phyloP scores from a whole-genome alignment of 1,284 basidiomycete species.

The Pholiota adiposa region DNA sequence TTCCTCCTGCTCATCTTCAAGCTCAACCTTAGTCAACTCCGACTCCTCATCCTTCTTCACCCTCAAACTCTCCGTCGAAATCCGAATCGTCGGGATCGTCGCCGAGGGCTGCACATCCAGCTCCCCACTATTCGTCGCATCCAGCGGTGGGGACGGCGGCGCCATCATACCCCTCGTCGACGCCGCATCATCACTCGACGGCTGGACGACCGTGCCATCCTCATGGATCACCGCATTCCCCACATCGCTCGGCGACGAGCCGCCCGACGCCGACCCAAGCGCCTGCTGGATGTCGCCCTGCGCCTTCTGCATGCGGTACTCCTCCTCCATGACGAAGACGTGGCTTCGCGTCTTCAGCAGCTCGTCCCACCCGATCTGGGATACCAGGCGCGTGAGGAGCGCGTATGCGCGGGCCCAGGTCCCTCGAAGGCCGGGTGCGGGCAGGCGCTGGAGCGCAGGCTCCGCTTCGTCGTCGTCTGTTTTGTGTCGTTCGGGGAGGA shows the following conservation, averaged over 20 bases:
- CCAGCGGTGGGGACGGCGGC: constrained; percentile 34
- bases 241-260: constrained; percentile 28
- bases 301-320: constrained; percentile 90
- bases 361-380: constrained; percentile 98
- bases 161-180: constrained; percentile 67
- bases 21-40: constrained; percentile 59
- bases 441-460: constrained; percentile 89
- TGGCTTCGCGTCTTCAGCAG: constrained; percentile 90
- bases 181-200: constrained; percentile 67
- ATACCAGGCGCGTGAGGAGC: constrained; percentile 88
- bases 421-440: constrained; percentile 91
- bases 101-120: constrained; percentile 25
- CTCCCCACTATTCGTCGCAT: constrained; percentile 21
- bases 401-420: constrained; percentile 96
- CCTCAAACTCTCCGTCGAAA: constrained; percentile 82
- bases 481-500: constrained; percentile 70
- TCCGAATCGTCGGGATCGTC: constrained; percentile 84
- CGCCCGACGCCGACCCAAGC: constrained; percentile 21
- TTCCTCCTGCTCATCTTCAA: too few species aligned
- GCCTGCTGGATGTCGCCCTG: constrained; percentile 56
- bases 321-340: constrained; percentile 99
- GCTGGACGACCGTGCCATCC: constrained; percentile 50
- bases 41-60: constrained; percentile 41
- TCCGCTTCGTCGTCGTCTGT: constrained; percentile 94
- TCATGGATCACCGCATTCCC: constrained; percentile 53